These are phyloP conservation scores for Pyrenochaeta sp. DNA, from an alignment of 2,329 filamentous ascomycete genomes.

Conservation along the genomic window DNA sequence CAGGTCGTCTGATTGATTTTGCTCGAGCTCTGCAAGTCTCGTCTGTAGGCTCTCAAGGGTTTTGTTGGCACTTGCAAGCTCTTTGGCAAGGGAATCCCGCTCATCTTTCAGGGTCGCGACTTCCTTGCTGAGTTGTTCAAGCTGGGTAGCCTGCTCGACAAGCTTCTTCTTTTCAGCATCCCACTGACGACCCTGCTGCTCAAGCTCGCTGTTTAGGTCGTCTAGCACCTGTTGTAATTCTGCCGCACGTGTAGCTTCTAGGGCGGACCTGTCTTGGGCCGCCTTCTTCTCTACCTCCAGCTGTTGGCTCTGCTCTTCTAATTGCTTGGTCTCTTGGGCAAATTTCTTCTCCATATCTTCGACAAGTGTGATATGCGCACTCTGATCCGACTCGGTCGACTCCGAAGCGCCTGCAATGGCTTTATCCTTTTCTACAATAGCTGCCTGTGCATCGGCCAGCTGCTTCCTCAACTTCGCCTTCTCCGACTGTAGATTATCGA, in stretches of 20 bases:
- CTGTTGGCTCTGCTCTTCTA: constrained; percentile 42
- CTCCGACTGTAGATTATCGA: constrained; percentile 43
- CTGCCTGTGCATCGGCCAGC: constrained; percentile 40
- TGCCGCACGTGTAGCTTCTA: constrained; percentile 41
- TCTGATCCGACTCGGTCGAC: constrained; percentile 24
- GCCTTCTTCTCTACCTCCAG: constrained; percentile 43
- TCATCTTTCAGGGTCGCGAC: constrained; percentile 35
- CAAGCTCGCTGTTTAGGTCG: constrained; percentile 47
- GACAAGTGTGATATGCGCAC: constrained; percentile 37
- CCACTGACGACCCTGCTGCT: constrained; percentile 46
- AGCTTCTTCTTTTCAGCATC: constrained; percentile 48
- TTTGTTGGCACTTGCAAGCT: constrained; percentile 31
- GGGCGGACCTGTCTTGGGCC: constrained; percentile 40
- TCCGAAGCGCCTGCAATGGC: constrained; percentile 31
- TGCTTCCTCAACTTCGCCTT: constrained; percentile 43
- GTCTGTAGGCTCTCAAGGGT: constrained; percentile 39
- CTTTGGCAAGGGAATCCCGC: constrained; percentile 31
- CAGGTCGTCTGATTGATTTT: constrained; percentile 38
- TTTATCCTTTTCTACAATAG: constrained; percentile 44
- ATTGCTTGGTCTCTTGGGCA: constrained; percentile 41
- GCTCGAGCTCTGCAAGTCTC: constrained; percentile 37
- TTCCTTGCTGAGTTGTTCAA: constrained; percentile 36
- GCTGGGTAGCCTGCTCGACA: constrained; percentile 40
- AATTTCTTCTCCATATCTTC: constrained; percentile 49
- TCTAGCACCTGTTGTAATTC: constrained; percentile 48